Evolutionary conservation across 208 protist genomes (phyloP), one percentile per base, ranked within the genome.

Genomic region (Herpetomonas muscarum): DNA sequence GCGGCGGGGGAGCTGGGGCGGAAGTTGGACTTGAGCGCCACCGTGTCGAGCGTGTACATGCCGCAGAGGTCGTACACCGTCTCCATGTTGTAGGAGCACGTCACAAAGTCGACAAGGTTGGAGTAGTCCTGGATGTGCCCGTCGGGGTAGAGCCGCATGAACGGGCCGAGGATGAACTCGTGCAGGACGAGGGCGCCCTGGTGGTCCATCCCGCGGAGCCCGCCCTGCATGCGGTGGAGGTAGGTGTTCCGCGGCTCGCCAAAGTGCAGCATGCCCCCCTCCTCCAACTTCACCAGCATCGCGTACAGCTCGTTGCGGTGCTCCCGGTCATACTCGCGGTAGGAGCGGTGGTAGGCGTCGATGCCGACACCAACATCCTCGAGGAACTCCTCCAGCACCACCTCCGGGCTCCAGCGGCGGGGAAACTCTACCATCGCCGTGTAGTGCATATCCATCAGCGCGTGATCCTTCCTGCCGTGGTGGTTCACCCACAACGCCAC

Each of bases 41-140:
- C 67, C 69, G 73, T 79, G 58, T 96, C 89, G 26, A 96, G 75
- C 6, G 71, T 84, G 68, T 92, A 90, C 52, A 96, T 79, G 3
- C 77, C 75, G 51, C 85, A 93, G 26, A 96, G 67, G 63, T 96
- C 90, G 64, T 94, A 96, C 13, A 94, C 83, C 13, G 90, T 96
- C 63, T 96, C 87, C 87, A 96, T 90, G 54, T 96, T 96, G 66
- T 96, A 96, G 12, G 72, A 50, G 67, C 86, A 96, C 10, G 87
- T 87, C 31, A 94, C 70, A 60, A 94, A 94, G 64, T 96, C 87
- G 22, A 92, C 71, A 3, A 96, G 65, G 61, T 93, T 94, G n/a
- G 85, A 92, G 58, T 74, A 92, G 60, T 94, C 82, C 58, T 94
- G 85, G 45, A 94, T 93, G 67, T 92, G 85, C 3, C 68, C 87